Conservation (phyloP, 208 protist genomes). For the Wallacemonas rigidus region DNA sequence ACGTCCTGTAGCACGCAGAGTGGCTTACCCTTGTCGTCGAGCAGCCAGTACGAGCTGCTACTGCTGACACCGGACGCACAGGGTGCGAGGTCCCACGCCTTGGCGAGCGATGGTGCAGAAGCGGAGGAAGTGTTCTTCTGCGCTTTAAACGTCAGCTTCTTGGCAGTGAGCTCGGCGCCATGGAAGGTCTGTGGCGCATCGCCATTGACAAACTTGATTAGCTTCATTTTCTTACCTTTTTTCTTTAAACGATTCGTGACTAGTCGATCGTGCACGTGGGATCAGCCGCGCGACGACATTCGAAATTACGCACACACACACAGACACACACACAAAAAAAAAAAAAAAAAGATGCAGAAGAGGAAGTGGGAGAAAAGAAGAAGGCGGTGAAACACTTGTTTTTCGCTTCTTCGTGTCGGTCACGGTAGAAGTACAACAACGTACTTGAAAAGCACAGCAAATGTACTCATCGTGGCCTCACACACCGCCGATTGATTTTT, state of each 20-base stretch:
- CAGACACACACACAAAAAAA: no score
- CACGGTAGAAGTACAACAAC: no score
- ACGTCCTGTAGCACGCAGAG: constrained; percentile 63
- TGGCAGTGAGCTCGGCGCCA: constrained; percentile 39
- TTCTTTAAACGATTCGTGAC: not conserved
- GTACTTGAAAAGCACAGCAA: no score
- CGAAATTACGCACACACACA: no score
- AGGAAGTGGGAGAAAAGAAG: no score
- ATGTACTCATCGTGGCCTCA: no score
- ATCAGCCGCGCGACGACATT: no score
- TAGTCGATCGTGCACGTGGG: no score
- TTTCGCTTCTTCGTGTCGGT: no score
- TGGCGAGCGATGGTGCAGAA: constrained; percentile 16
- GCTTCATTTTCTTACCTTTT: constrained; percentile 43
- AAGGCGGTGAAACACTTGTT: no score
- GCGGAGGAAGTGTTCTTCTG: constrained; percentile 18
- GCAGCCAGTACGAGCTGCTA: constrained; percentile 61
- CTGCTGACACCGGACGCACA: constrained; percentile 3
- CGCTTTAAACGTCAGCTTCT: constrained; percentile 32
- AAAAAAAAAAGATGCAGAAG: no score
- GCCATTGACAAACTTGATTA: constrained; percentile 79
- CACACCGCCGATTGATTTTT: no score
- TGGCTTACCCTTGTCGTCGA: constrained; percentile 62
- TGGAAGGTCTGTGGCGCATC: constrained; percentile 66
- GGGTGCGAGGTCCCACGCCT: constrained; percentile 37